phyloP scores from a whole-genome alignment of 495 filamentous ascomycete genomes.

The Hypomontagnella submonticulosa region DNA sequence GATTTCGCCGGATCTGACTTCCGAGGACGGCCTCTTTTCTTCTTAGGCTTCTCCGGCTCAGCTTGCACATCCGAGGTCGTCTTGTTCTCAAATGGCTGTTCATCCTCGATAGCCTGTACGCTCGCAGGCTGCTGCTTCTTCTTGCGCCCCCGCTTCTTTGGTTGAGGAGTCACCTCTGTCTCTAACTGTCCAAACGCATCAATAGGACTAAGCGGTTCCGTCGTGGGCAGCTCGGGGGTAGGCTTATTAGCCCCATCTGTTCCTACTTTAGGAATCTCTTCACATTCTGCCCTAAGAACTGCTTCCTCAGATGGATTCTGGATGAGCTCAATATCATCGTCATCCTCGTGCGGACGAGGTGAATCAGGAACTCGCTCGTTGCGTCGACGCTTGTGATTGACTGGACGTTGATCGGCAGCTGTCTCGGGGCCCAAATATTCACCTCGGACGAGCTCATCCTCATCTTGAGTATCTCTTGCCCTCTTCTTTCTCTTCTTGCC shows the following conservation, averaged over 20 bases:
- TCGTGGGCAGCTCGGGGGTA: conserved; percentile 12
- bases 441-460: conserved; percentile 41
- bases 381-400: conserved; percentile 31
- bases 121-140: conserved; percentile 36
- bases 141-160: conserved; percentile 47
- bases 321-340: conserved; percentile 27
- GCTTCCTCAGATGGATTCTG: conserved; percentile 16
- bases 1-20: conserved; percentile 39
- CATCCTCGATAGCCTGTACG: conserved; percentile 2
- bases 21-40: conserved; percentile 43
- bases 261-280: conserved; percentile 7
- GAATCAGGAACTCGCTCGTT: conserved; percentile 13
- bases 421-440: conserved; percentile 3
- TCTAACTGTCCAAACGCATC: conserved; percentile 14
- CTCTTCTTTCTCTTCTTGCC: conserved; percentile 32
- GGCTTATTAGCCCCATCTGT: conserved; percentile 4
- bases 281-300: neutral
- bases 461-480: conserved; percentile 22
- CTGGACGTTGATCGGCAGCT: conserved; percentile 7
- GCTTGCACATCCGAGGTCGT: conserved; percentile 13
- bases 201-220: conserved; percentile 16
- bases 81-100: conserved; percentile 12
- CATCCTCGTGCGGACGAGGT: conserved; percentile 12
- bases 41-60: conserved; percentile 39
- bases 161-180: conserved; percentile 15